phyloP scores from a whole-genome alignment of 768 basidiomycete species.

The Cubamyces sp. region DNA sequence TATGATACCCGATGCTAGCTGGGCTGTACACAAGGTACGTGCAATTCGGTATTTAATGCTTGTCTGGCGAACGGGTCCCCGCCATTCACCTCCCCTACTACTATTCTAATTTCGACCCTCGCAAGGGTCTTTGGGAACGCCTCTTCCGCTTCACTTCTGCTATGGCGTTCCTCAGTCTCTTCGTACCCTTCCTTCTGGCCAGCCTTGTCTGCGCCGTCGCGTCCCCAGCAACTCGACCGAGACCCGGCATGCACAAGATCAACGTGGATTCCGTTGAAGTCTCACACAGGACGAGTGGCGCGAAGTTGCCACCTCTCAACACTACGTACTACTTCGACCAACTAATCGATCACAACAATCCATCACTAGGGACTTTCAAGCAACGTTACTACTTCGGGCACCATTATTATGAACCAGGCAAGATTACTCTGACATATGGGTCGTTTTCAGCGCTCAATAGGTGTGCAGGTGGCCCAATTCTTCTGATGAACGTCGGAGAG shows the following conservation, averaged over 20 bases:
- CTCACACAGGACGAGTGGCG: not conserved
- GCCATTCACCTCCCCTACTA: too few relatives aligned
- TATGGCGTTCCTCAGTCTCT: not conserved
- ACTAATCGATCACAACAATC: slow-evolving; percentile 53
- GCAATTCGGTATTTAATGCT: too few relatives aligned
- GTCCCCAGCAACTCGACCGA: not conserved
- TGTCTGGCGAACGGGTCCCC: too few relatives aligned
- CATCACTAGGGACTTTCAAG: slow-evolving; percentile 67
- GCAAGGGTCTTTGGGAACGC: too few relatives aligned
- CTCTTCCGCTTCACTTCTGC: too few relatives aligned
- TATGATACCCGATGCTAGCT: too few relatives aligned
- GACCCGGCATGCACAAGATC: not conserved
- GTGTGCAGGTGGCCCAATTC: slow-evolving; percentile 53
- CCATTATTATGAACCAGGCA: slow-evolving; percentile 58
- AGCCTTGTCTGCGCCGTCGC: not conserved
- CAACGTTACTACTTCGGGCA: slow-evolving; percentile 77
- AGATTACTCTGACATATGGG: not conserved
- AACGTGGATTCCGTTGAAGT: not conserved
- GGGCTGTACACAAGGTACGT: too few relatives aligned
- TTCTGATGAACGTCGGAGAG: slow-evolving; percentile 71
- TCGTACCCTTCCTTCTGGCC: not conserved
- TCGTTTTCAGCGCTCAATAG: not conserved
- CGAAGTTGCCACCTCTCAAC: not conserved
- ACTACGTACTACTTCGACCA: slow-evolving; percentile 54
- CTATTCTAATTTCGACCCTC: too few relatives aligned